A percentile compares a stretch with the other conserved stretches of the same genome.
Conservation (phyloP, 2,329 filamentous ascomycete species). For the Trichoderma lentiforme region DNA sequence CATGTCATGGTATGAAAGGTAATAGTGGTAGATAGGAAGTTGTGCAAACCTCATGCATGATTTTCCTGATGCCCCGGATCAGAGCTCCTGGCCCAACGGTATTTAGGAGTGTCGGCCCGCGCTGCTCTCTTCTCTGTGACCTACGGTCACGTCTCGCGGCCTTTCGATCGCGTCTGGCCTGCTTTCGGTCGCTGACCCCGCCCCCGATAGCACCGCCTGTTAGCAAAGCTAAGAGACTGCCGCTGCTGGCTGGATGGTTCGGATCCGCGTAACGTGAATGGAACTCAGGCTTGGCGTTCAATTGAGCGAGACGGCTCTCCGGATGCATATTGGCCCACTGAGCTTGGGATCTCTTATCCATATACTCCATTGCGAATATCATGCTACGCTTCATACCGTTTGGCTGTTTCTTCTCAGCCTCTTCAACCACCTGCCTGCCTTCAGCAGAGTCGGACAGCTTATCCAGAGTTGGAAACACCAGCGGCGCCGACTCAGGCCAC, state of each 20-base stretch:
- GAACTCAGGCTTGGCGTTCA: constrained; percentile 25
- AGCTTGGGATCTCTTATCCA: constrained; percentile 26
- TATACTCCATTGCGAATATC: constrained; percentile 21
- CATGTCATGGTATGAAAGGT: not conserved
- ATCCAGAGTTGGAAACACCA: constrained; percentile 47
- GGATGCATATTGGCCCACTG: constrained; percentile 25
- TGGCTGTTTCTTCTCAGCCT: constrained; percentile 8
- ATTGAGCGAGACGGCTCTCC: constrained; percentile 21
- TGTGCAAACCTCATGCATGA: constrained; percentile 18
- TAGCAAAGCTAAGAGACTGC: constrained; percentile 27
- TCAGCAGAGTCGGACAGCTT: constrained; percentile 6
- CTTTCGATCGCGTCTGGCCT: not conserved
- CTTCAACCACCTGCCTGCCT: not conserved
- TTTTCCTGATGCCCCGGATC: constrained; percentile 14
- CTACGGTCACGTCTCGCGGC: not conserved
- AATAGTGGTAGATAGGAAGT: too few species aligned
- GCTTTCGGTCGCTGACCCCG: not conserved
- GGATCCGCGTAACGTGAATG: constrained; percentile 30
- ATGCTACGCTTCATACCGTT: constrained; percentile 13
- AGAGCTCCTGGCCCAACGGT: constrained; percentile 10
- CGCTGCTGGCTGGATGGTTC: constrained; percentile 29
- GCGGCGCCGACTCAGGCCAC: constrained; percentile 44
- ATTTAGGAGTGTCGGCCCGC: constrained; percentile 2
- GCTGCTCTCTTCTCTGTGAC: not conserved
- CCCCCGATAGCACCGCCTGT: constrained; percentile 23